phyloP scores from a whole-genome alignment of 805 yeast genomes.

The Isabelozyma gotoi region DNA sequence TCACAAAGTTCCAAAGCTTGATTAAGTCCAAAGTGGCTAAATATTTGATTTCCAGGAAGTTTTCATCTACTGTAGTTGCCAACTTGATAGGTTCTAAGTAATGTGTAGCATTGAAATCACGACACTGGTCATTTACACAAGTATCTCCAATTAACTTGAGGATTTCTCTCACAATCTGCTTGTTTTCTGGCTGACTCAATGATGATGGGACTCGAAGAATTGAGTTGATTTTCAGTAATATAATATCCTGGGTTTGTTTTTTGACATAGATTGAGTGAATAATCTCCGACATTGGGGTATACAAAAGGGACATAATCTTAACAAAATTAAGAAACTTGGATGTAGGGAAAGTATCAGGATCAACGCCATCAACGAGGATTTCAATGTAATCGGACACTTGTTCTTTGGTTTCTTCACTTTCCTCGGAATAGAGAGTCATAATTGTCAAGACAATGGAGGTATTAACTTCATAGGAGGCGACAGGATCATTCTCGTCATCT shows the following conservation, averaged over 20 bases:
- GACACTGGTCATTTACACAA: conserved; percentile 51
- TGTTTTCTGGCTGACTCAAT: conserved; percentile 6
- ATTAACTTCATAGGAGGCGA: conserved; percentile 8
- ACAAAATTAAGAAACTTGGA: conserved; percentile 19
- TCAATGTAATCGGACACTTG: conserved; percentile 23
- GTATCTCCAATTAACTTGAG: conserved; percentile 28
- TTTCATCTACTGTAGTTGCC: conserved; percentile 22
- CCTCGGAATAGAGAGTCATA: conserved; percentile 16
- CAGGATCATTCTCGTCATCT: conserved; percentile 3
- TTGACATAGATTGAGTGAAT: conserved; percentile 19
- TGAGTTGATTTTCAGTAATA: conserved; percentile 11
- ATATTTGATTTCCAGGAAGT: conserved; percentile 20
- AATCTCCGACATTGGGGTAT: conserved; percentile 26
- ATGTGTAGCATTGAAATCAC: conserved; percentile 45
- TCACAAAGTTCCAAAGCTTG: conserved; percentile 56
- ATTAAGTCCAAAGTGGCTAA: conserved; percentile 48
- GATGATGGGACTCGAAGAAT: conserved; percentile 5
- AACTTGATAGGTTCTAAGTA: conserved; percentile 42
- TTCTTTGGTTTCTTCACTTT: conserved; percentile 12
- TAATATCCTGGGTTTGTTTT: conserved; percentile 13
- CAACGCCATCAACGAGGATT: conserved; percentile 10
- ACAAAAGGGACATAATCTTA: conserved; percentile 19
- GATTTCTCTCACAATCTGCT: conserved; percentile 8
- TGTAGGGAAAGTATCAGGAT: conserved; percentile 6
- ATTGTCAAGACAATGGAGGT: conserved; percentile 19